phyloP scores from a whole-genome alignment of 148 eudicot species.

The Arctostaphylos glauca region DNA sequence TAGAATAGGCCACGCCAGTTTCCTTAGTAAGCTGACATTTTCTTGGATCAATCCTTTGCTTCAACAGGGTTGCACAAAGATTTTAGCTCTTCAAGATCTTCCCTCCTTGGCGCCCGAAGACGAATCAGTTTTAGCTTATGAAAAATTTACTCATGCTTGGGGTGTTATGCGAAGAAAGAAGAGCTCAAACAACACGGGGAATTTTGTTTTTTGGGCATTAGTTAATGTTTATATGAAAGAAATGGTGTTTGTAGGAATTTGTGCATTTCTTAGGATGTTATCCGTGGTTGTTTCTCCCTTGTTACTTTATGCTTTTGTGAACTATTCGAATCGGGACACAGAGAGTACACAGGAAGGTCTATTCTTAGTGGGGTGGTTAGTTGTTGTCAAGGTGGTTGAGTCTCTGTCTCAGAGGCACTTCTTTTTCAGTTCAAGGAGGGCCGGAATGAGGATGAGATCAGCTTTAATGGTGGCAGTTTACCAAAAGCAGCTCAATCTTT shows the following conservation, averaged over 20 bases:
- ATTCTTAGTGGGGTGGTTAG: slow-evolving; percentile 39
- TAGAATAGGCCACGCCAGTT: slow-evolving; percentile 24
- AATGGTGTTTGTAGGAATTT: slow-evolving; percentile 40
- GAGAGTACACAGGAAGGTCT: slow-evolving; percentile 27
- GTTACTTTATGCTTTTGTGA: slow-evolving; percentile 56
- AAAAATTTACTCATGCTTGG: slow-evolving; percentile 41
- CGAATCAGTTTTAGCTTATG: slow-evolving; percentile 47
- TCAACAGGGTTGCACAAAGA: slow-evolving; percentile 39
- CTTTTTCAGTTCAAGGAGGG: slow-evolving; percentile 46
- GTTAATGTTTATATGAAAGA: slow-evolving; percentile 42
- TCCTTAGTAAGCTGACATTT: slow-evolving; percentile 44
- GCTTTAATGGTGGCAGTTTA: slow-evolving; percentile 63
- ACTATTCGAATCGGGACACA: slow-evolving; percentile 32
- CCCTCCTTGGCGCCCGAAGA: slow-evolving; percentile 53
- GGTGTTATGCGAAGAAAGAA: slow-evolving; percentile 22
- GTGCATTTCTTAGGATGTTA: slow-evolving; percentile 35
- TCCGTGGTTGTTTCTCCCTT: slow-evolving; percentile 43
- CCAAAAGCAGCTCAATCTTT: slow-evolving; percentile 52
- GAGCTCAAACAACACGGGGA: neutral
- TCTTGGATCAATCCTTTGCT: slow-evolving; percentile 66
- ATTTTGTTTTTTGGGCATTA: slow-evolving; percentile 32
- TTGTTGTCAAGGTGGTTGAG: slow-evolving; percentile 42
- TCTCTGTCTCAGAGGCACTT: slow-evolving; percentile 58
- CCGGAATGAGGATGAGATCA: slow-evolving; percentile 64
- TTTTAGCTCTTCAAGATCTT: slow-evolving; percentile 47